phyloP scores from a whole-genome alignment of 352 stramenopile species.

The Pilasporangium apinafurcum region DNA sequence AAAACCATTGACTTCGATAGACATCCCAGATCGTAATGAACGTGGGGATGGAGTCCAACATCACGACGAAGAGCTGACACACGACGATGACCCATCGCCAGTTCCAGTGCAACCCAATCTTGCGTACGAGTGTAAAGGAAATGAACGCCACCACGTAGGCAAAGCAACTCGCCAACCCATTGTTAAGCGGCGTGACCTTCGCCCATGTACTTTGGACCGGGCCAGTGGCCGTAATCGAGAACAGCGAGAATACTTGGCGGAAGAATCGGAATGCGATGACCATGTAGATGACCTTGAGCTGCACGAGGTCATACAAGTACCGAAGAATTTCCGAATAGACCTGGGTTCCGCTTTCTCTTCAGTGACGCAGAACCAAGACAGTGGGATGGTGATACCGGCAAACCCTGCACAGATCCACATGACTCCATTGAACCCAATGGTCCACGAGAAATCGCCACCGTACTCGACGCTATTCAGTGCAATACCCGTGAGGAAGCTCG shows the following conservation, averaged over 20 bases:
- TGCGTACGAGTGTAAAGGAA: constrained; percentile 27
- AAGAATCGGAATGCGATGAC: constrained; percentile 52
- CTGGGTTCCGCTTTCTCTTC: constrained; percentile 21
- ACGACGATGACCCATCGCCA: constrained; percentile 37
- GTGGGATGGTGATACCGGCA: constrained; percentile 25
- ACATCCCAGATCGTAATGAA: constrained; percentile 67
- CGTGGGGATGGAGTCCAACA: constrained; percentile 35
- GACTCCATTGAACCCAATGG: constrained; percentile 45
- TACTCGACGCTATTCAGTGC: constrained; percentile 40
- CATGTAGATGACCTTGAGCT: constrained; percentile 46
- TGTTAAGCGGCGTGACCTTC: constrained; percentile 50
- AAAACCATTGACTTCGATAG: constrained; percentile 66
- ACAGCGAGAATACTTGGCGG: constrained; percentile 31
- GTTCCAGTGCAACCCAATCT: constrained; percentile 48
- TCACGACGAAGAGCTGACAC: constrained; percentile 32
- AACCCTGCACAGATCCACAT: constrained; percentile 35
- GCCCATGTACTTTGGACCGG: constrained; percentile 48
- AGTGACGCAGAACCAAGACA: constrained; percentile 37
- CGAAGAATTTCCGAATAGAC: constrained; percentile 28
- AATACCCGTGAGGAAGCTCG: constrained; percentile 35
- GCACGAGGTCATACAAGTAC: constrained; percentile 31
- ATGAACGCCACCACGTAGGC: constrained; percentile 29
- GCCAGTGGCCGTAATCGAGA: constrained; percentile 39
- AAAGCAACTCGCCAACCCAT: constrained; percentile 39
- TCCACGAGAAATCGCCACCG: constrained; percentile 40